These are phyloP conservation scores for Fomitopsis schrenkii DNA, from an alignment of 1,284 basidiomycete species.

Conservation along the genomic window DNA sequence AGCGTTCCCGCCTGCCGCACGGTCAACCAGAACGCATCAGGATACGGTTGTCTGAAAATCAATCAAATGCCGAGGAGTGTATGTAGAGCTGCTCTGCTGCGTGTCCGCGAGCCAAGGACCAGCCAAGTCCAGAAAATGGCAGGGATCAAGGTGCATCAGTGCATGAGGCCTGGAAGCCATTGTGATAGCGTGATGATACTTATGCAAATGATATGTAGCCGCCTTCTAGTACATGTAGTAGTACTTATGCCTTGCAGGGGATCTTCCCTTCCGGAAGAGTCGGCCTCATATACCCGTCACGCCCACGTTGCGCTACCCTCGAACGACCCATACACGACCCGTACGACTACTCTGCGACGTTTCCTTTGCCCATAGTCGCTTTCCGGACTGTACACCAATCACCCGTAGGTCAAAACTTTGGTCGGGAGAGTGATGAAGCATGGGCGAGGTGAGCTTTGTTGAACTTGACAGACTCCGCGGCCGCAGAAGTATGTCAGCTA, in stretches of 20 bases:
- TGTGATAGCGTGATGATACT: not conserved
- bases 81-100: too few species aligned
- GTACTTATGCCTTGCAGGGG: not conserved
- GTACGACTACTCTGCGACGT: not conserved
- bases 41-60: too few species aligned
- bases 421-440: not conserved
- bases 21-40: too few species aligned
- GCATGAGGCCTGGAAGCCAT: not conserved
- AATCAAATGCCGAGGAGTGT: too few species aligned
- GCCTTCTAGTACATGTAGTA: not conserved
- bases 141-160: not conserved
- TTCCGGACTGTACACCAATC: not conserved
- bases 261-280: not conserved
- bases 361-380: not conserved
- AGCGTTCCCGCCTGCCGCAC: too few species aligned
- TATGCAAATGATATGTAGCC: not conserved
- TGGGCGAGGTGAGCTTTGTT: not conserved
- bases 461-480: not conserved
- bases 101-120: too few species aligned
- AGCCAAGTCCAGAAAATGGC: not conserved
- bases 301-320: not conserved
- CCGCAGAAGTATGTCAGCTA: not conserved
- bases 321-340: not conserved
- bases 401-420: not conserved
- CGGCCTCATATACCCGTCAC: not conserved